Evolutionary conservation across 208 protist species (phyloP), one percentile per base, ranked within the genome.

Genomic region (Ichthyophonus hoferi): DNA sequence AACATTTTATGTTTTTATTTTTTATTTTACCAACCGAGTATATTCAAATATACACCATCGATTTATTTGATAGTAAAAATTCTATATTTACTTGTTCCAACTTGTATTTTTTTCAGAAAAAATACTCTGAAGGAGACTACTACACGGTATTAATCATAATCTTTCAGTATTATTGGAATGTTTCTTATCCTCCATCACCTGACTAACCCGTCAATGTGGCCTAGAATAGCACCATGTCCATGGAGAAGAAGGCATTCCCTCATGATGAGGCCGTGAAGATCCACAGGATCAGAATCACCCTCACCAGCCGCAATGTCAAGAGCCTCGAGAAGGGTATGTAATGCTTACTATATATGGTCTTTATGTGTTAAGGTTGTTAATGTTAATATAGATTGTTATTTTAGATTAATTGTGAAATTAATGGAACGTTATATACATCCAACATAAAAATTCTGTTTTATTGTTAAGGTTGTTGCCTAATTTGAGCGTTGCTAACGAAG

Each of bases 211-310:
- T 81, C 7, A 2, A 38, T 81, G 34, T n/a, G 7, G 7, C 7
- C 7, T 31, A 12, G 7, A 81, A 38, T 31, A 38, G 33, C 7
- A 81, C 77, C 77, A 81, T 81, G 50, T 67, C 85, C 40, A 85
- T 79, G 87, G 58, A 93, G 37, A 94, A 93, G 88, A 79, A 91
- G 50, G 42, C 38, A n/a, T 78, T 79, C n/a, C 34, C 24, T 14
- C 40, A 33, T 43, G 90, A 90, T n/a, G 91, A 90, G 24, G 58
- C 76, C 1, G 34, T 58, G 12, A 94, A 94, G 89, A 98, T 99
- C 94, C 96, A 97, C 87, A 94, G 94, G 88, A 98, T 99, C 94
- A 96, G 98, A 85, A 99, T 99, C 94, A 99, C 98, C 83, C 96
- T 99, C 83, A 97, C 97, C 85, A 96, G 94, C 90, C 95, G 95